Base-by-base conservation (phyloP, 73 alveolate species). In the Stentor roeselii region DNA sequence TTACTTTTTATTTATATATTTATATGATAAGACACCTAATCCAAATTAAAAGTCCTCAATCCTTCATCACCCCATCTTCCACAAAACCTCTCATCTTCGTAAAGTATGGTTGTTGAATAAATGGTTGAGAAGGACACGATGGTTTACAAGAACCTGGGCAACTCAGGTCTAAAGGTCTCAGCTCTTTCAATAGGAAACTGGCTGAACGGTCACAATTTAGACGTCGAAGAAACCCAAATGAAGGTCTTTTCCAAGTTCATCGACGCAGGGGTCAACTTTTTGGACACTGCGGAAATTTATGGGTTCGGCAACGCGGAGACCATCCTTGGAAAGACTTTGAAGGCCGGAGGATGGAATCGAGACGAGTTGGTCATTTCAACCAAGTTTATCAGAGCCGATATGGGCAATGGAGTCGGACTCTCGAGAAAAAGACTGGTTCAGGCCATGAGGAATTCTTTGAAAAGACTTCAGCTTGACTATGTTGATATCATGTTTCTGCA, bases 241-340 rank as follows among this genome's bases (percentile, higher is more conserved):
- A 90, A 95, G 59, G 39, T 67, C 50, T 75, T 92, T 21, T 83
- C 92, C 82, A 87, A 61, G 60, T 93, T 95, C 59, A 85, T 90
- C 78, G 97, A 90, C 36, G 85, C 90, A 41, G 99, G 99, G 35
- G 90, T 97, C 86, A 96, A 95, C 91, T 96, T 92, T 93, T 94
- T 92, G 78, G 99, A 96, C 89, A 96, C 98, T 38, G 99, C 99
- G 3, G 99, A 96, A 90, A 88, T 86, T 39, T 96, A 96, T 87
- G 99, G 99, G 37, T 35, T 31, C 37, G 99, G 99, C 31, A 84
- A 60, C 42, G 99, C 95, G 30, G 99, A 95, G 82, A 82, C 41
- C 1, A 3, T 87, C 39, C 83, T 95, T n/a, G 94, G 95, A n/a
- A 83, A 75, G 14, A 89, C 90, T 41, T 87, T 88, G n/a, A 95